Base-by-base conservation (phyloP, 495 filamentous ascomycete species). In the Chaetomium fimeti region DNA sequence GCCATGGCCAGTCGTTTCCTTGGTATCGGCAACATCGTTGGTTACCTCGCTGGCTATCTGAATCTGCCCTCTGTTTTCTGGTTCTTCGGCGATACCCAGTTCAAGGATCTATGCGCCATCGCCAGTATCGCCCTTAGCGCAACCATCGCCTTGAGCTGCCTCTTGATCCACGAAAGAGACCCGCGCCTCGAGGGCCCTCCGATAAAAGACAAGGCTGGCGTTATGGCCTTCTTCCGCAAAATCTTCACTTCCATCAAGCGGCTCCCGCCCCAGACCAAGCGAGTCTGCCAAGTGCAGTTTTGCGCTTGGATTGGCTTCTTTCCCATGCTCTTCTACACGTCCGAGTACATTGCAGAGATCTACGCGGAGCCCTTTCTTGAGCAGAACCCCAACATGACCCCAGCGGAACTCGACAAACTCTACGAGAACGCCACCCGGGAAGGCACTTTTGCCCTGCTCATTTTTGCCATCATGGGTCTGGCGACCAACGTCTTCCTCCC, bases 281-380 rank as follows among this genome's bases (percentile, higher is more conserved):
- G 86, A 68, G 89, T 97, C 64, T 97, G 92, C 74, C 79, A 90
- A 66, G 91, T 94, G 0, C 91, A 97, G 73, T 85, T 97, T 69
- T 91, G 89, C 61, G 90, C 90, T 28, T 97, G 92, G 92, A 87
- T 96, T 66, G 92, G 90, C 63, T 97, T 92, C 89, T 97, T 97
- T 70, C 92, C 92, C 20, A 93, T 96, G 78, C 81, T 97, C 0
- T 97, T 93, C 76, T 97, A 97, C 77, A 89, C 91, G 8, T 94
- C 91, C 1, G 94, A 90, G 29, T 97, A 92, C 74, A 88, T 96
- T 69, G 92, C 89, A 58, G 91, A 97, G 73, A 87, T 95, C 59
- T 94, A 95, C 70, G 88, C 89, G 45, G 87, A 95, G 69, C 91
- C 91, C 0, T 88, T 83, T 61, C 88, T 96, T 60, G 82, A 84